phyloP scores from a whole-genome alignment of 2,329 filamentous ascomycete species.

The Teratosphaeria nubilosa region DNA sequence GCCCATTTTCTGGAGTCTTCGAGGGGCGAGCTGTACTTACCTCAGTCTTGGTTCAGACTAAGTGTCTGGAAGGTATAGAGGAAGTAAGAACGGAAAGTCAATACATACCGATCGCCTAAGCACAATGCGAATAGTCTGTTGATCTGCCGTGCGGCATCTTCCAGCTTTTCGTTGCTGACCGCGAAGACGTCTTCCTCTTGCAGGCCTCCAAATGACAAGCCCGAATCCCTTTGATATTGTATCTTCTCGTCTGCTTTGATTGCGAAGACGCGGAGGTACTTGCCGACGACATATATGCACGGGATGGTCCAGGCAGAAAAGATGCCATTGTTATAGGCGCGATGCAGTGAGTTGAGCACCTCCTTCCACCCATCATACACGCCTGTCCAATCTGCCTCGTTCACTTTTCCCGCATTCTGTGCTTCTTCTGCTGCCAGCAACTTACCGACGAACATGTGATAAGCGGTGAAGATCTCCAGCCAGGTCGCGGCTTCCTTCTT shows the following conservation, averaged over 20 bases:
- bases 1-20: slow-evolving; percentile 96
- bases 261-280: slow-evolving; percentile 77
- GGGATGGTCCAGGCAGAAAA: slow-evolving; percentile 91
- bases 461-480: slow-evolving; percentile 72
- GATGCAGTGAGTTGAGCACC: slow-evolving; percentile 62
- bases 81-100: background rate
- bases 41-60: slow-evolving; percentile 13
- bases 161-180: slow-evolving; percentile 68
- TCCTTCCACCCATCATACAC: slow-evolving; percentile 89
- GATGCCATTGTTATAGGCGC: slow-evolving; percentile 65
- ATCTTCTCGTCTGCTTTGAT: slow-evolving; percentile 75
- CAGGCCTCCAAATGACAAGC: slow-evolving; percentile 36
- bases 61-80: background rate
- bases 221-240: slow-evolving; percentile 35
- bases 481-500: slow-evolving; percentile 64
- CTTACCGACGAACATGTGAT: slow-evolving; percentile 73
- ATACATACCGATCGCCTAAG: slow-evolving; percentile 69
- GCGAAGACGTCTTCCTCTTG: slow-evolving; percentile 80
- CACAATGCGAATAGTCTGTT: slow-evolving; percentile 90
- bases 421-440: slow-evolving; percentile 57
- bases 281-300: slow-evolving; percentile 77
- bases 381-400: slow-evolving; percentile 58
- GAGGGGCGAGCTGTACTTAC: slow-evolving; percentile 55
- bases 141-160: slow-evolving; percentile 81
- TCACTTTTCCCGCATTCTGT: slow-evolving; percentile 30